Base-by-base conservation (phyloP, 331 rosid species). In the Phaseolus coccineus region DNA sequence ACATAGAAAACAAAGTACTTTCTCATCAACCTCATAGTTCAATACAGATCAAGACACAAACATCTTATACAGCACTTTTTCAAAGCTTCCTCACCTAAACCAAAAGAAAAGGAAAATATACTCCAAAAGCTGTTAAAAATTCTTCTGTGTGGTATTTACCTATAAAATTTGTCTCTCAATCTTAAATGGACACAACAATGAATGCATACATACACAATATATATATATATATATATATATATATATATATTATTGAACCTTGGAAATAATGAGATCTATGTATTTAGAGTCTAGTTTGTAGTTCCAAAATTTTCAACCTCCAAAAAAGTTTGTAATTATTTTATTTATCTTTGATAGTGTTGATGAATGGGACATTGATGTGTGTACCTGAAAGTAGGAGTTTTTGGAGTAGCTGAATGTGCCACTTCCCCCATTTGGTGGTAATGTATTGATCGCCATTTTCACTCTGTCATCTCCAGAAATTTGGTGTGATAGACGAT, bases 331-430 rank as follows among this genome's bases (percentile, higher is more conserved):
- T 7, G 33, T 15, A 0, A 31, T 4, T 4, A 27, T 25, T 16
- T 51, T 25, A 0, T 2, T 35, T 16, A 1, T 62, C 13, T 61
- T 59, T 27, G 6, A 4, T 52, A 1, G n/a, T 1, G 47, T 62
- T 33, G 24, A 31, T 33, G 69, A 31, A 62, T 33, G 14, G 44
- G 46, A 62, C 16, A 6, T 31, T 14, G 1, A 33, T 14, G 25
- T 61, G 76, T 22, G 16, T 65, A 87, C 90, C 88, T 87, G 88
- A 71, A 53, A 69, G 77, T 33, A 63, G 50, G 88, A 85, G 53
- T 85, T 85, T 64, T 82, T 84, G 76, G 74, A 71, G 76, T 87
- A 84, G 88, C 90, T 84, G 78, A 71, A 50, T 16, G 25, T 71
- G 51, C 83, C 88, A 53, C 37, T 42, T 19, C 90, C 89, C 14